Conservation (phyloP, 2,329 filamentous ascomycete species). For the Cryphonectria japonica region DNA sequence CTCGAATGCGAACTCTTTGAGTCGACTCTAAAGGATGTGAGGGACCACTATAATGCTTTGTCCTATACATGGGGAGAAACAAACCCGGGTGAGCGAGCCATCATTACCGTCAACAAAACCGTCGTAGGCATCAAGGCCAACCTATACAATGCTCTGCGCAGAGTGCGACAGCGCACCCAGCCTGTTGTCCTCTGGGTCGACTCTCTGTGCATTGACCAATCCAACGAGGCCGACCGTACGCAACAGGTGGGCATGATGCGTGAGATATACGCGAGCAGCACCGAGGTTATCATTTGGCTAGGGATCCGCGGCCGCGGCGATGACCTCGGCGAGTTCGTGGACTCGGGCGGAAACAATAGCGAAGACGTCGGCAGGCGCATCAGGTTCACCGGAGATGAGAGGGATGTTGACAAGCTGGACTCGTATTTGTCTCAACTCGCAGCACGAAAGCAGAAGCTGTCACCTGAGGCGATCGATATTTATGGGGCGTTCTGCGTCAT, state of each 20-base stretch:
- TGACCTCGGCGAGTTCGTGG: background rate
- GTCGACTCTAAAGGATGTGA: background rate
- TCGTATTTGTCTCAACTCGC: background rate
- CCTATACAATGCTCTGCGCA: constrained; percentile 11
- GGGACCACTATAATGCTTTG: constrained; percentile 7
- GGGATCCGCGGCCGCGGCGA: background rate
- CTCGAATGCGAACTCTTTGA: background rate
- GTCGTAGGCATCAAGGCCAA: background rate
- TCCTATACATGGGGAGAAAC: constrained; percentile 14
- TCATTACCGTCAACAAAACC: background rate
- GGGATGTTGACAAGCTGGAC: constrained; percentile 5
- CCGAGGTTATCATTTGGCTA: constrained; percentile 19
- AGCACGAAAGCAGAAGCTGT: background rate
- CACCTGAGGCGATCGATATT: background rate
- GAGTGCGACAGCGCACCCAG: background rate
- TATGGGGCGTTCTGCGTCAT: constrained; percentile 16
- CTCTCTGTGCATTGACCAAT: constrained; percentile 10
- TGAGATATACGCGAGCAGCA: constrained; percentile 13
- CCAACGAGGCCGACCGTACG: constrained; percentile 1
- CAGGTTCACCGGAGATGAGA: constrained; percentile 11
- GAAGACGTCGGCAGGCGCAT: background rate
- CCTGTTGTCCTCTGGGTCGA: constrained; percentile 7
- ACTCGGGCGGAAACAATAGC: background rate
- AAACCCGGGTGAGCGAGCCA: background rate
- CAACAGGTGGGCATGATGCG: constrained; percentile 16